phyloP scores from a whole-genome alignment of 371 early-diverging fungal species.

The Homolaphlyctis polyrhiza region DNA sequence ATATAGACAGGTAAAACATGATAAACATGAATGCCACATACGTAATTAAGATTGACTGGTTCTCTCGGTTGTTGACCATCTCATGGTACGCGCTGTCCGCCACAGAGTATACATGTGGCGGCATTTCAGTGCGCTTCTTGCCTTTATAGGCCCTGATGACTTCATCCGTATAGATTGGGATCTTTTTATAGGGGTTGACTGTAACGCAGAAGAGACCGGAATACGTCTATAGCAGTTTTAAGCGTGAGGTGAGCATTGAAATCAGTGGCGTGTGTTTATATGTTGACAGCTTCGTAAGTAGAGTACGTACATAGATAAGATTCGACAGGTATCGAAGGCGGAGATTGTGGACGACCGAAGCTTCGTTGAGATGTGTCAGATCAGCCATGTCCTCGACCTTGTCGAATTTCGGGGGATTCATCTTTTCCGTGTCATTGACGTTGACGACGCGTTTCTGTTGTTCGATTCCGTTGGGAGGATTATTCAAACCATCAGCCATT shows the following conservation, averaged over 20 bases:
- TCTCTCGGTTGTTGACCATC: slow-evolving; percentile 90
- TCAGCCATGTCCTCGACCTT: slow-evolving; percentile 98
- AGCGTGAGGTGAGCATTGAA: background rate
- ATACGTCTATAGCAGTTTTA: slow-evolving; percentile 73
- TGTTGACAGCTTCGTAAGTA: background rate
- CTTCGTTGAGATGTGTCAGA: slow-evolving; percentile 95
- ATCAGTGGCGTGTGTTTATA: background rate
- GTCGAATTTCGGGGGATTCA: slow-evolving; percentile 99
- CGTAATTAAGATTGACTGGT: slow-evolving; percentile 99
- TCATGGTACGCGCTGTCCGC: slow-evolving; percentile 94
- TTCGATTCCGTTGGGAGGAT: too few relatives aligned
- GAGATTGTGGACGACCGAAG: slow-evolving; percentile 96
- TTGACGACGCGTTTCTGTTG: slow-evolving; percentile 60
- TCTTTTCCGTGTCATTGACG: slow-evolving; percentile 81
- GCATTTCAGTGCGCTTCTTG: slow-evolving; percentile 82
- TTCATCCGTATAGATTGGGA: slow-evolving; percentile 90
- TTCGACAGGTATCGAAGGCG: slow-evolving; percentile 84
- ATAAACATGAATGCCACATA: slow-evolving; percentile 28
- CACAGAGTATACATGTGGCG: slow-evolving; percentile 97
- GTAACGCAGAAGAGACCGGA: slow-evolving; percentile 99
- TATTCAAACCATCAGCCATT: too few relatives aligned
- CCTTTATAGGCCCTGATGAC: slow-evolving; percentile 72
- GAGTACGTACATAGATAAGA: slow-evolving; percentile 80
- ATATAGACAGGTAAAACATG: too few relatives aligned
- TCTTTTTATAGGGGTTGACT: slow-evolving; percentile 93